A percentile compares a stretch with the other conserved stretches of the same genome.
phyloP scores from a whole-genome alignment of 495 filamentous ascomycete genomes.

The Cryomyces antarcticus region DNA sequence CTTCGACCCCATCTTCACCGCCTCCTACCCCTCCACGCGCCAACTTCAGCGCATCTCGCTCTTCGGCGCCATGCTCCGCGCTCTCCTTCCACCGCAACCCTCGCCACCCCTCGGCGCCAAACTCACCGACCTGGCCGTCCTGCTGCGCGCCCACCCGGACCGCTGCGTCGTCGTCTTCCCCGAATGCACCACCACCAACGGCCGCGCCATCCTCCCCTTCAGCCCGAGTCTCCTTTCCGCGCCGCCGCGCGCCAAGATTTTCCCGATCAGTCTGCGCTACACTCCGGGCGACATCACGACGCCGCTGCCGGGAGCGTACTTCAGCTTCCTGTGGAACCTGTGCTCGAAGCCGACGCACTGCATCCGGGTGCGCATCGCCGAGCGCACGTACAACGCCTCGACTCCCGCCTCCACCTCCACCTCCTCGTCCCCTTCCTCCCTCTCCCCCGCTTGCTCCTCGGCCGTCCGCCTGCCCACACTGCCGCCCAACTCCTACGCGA shows the following conservation, averaged over 20 bases:
- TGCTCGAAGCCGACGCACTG: conserved; percentile 72
- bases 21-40: conserved; percentile 50
- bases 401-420: conserved; percentile 1
- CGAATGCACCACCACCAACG: conserved; percentile 86
- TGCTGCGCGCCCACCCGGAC: conserved; percentile 46
- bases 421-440: conserved; percentile 21
- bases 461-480: conserved; percentile 1
- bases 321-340: conserved; percentile 62
- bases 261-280: conserved; percentile 76
- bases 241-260: conserved; percentile 47
- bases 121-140: conserved; percentile 36
- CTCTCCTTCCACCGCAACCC: conserved; percentile 40
- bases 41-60: conserved; percentile 60
- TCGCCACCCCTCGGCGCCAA: conserved; percentile 25
- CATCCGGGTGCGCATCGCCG: conserved; percentile 75
- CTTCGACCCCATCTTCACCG: conserved; percentile 87
- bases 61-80: conserved; percentile 47
- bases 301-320: conserved; percentile 52
- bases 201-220: conserved; percentile 71
- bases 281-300: conserved; percentile 78
- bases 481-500: conserved; percentile 21
- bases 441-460: conserved; percentile 1
- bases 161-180: conserved; percentile 71
- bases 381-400: conserved; percentile 31
- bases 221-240: conserved; percentile 48